These are phyloP conservation scores for Yamadazyma scolyti DNA, from an alignment of 805 yeast genomes.

Conservation along the genomic window DNA sequence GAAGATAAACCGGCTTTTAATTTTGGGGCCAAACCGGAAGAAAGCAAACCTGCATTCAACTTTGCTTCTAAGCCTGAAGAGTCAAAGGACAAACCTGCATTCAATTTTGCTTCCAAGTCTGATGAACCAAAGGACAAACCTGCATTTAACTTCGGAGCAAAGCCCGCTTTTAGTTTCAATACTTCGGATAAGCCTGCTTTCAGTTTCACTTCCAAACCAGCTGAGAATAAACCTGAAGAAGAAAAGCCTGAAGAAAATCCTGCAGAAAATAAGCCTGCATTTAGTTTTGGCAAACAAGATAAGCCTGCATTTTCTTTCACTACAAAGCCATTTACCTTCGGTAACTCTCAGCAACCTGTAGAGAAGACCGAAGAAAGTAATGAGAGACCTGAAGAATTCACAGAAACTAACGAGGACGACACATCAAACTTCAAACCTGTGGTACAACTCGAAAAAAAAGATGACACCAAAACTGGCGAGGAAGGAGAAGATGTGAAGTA, in stretches of 20 bases:
- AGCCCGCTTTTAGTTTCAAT: slow-evolving; percentile 10
- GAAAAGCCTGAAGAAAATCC: slow-evolving; percentile 8
- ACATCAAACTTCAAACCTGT: slow-evolving; percentile 44
- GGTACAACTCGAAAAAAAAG: slow-evolving; percentile 40
- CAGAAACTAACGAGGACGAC: slow-evolving; percentile 42
- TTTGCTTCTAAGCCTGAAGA: slow-evolving; percentile 6
- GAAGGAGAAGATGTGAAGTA: slow-evolving; percentile 68
- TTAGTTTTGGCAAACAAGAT: slow-evolving; percentile 12
- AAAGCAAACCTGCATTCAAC: slow-evolving; percentile 19
- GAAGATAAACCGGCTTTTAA: slow-evolving; percentile 16
- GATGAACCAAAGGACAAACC: slow-evolving; percentile 2
- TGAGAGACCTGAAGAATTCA: slow-evolving; percentile 42
- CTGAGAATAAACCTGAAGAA: slow-evolving; percentile 10
- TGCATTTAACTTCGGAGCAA: slow-evolving; percentile 15
- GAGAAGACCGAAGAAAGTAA: slow-evolving; percentile 21
- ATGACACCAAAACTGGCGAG: slow-evolving; percentile 70
- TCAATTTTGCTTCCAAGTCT: slow-evolving; percentile 20
- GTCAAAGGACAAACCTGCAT: slow-evolving; percentile 11
- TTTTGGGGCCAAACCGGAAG: slow-evolving; percentile 15
- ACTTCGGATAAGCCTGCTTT: slow-evolving; percentile 16
- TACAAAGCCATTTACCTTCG: slow-evolving; percentile 1
- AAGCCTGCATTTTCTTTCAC: slow-evolving; percentile 6
- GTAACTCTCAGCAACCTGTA: neutral
- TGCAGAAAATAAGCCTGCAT: slow-evolving; percentile 8
- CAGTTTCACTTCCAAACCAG: slow-evolving; percentile 10